These are phyloP conservation scores for Teunomyces lycoperdinae DNA, from an alignment of 805 yeast species.

Conservation along the genomic window DNA sequence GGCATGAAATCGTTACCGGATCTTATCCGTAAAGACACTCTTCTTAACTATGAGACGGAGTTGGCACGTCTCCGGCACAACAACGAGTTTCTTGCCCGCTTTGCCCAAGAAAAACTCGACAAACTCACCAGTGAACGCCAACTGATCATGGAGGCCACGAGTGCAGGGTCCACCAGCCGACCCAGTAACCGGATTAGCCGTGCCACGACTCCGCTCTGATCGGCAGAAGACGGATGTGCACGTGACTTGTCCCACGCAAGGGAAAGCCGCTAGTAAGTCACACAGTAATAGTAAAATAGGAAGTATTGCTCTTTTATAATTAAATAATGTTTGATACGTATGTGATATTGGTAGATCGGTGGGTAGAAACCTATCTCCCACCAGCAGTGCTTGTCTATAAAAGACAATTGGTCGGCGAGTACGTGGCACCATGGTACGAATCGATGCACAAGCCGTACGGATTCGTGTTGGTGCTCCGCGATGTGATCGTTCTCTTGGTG, in stretches of 20 bases:
- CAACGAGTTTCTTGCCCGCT: slow-evolving; percentile 26
- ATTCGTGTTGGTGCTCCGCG: slow-evolving; percentile 13
- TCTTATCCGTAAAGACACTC: slow-evolving; percentile 32
- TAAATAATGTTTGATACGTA: no score
- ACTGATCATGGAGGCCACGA: slow-evolving; percentile 24
- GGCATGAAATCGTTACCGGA: slow-evolving; percentile 36
- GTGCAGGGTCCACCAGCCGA: slow-evolving; percentile 28
- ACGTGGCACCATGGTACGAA: background rate
- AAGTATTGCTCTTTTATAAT: no score
- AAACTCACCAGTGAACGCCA: slow-evolving; percentile 34
- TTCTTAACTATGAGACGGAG: slow-evolving; percentile 23
- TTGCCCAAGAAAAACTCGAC: slow-evolving; percentile 32
- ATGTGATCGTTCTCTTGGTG: slow-evolving; percentile 17
- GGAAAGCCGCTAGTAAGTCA: no score
- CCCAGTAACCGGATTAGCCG: slow-evolving; percentile 37
- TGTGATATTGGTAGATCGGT: background rate
- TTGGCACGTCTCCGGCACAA: slow-evolving; percentile 25
- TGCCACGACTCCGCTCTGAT: slow-evolving; percentile 35
- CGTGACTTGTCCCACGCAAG: background rate
- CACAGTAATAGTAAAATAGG: no score
- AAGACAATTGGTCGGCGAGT: background rate
- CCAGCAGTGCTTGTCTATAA: background rate
- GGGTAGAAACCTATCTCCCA: background rate
- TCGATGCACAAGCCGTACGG: background rate
- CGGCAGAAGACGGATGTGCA: background rate